Conservation (phyloP, 1,139 yeast genomes). For the Blastobotrys indianensis region DNA sequence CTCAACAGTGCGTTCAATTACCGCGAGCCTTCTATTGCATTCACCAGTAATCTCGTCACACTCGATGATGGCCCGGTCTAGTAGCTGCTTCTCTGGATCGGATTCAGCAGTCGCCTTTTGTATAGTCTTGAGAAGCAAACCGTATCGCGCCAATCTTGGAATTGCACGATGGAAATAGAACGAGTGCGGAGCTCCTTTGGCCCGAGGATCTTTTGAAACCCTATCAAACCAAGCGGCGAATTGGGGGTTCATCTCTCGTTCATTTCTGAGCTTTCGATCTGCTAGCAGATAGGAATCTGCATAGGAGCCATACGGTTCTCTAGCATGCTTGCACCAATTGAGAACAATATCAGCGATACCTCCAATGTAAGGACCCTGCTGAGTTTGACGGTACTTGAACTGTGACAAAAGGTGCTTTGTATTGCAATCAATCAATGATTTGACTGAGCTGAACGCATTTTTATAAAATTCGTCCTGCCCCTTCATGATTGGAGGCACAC, state of each 20-base stretch:
- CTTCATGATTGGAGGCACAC: constrained; percentile 40
- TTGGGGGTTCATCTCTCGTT: constrained; percentile 41
- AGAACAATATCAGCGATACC: constrained; percentile 60
- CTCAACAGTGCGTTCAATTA: constrained; percentile 39
- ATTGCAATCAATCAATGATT: constrained; percentile 57
- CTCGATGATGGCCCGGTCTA: constrained; percentile 50
- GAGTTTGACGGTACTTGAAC: constrained; percentile 41
- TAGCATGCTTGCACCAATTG: constrained; percentile 61
- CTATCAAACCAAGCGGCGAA: constrained; percentile 47
- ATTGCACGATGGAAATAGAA: constrained; percentile 71
- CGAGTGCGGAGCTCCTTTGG: constrained; percentile 50
- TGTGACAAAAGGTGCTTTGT: constrained; percentile 53
- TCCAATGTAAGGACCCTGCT: constrained; percentile 62
- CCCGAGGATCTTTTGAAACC: constrained; percentile 41
- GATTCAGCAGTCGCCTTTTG: constrained; percentile 45
- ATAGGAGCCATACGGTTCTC: constrained; percentile 51
- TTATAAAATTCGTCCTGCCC: constrained; percentile 51
- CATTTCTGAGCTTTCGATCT: constrained; percentile 31
- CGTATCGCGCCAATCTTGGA: constrained; percentile 66
- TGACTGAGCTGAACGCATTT: constrained; percentile 56
- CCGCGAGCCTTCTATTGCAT: constrained; percentile 44
- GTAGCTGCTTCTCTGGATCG: constrained; percentile 50
- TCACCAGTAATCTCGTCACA: constrained; percentile 42
- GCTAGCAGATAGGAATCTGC: constrained; percentile 40
- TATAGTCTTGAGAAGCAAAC: constrained; percentile 60